These are phyloP conservation scores for Coleophoma crateriformis DNA, from an alignment of 2,329 filamentous ascomycete species.

Conservation along the genomic window DNA sequence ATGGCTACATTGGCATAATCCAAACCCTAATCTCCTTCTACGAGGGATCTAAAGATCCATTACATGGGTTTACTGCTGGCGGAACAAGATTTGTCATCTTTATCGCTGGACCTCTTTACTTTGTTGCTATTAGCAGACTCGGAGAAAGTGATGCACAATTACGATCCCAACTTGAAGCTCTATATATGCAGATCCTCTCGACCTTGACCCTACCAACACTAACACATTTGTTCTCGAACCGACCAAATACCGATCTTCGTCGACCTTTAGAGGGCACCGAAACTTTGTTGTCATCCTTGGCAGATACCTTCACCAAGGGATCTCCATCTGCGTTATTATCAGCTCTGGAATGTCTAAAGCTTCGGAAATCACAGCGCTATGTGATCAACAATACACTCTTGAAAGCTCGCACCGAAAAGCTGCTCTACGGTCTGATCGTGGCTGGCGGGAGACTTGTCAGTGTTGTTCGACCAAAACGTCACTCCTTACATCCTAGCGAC, in stretches of 20 bases:
- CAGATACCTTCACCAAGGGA: conserved; percentile 90
- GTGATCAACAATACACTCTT: conserved; percentile 83
- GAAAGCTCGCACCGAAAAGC: conserved; percentile 67
- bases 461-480: conserved; percentile 88
- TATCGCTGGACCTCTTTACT: conserved; percentile 81
- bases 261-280: conserved; percentile 90
- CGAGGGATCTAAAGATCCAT: conserved; percentile 69
- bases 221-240: conserved; percentile 78
- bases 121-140: conserved; percentile 87
- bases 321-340: conserved; percentile 85
- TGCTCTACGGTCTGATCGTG: conserved; percentile 90
- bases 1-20: conserved; percentile 88
- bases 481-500: conserved; percentile 92
- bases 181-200: conserved; percentile 98
- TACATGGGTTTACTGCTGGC: conserved; percentile 83
- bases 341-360: conserved; percentile 85
- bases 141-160: conserved; percentile 90
- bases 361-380: conserved; percentile 82
- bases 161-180: conserved; percentile 78
- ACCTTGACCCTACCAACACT: conserved; percentile 87
- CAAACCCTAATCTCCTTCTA: conserved; percentile 99
- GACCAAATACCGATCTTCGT: conserved; percentile 90
- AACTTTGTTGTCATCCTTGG: conserved; percentile 80
- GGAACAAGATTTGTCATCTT: conserved; percentile 79
- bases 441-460: conserved; percentile 90